Conservation (phyloP, 257 asterid species). For the Lavandula angustifolia region DNA sequence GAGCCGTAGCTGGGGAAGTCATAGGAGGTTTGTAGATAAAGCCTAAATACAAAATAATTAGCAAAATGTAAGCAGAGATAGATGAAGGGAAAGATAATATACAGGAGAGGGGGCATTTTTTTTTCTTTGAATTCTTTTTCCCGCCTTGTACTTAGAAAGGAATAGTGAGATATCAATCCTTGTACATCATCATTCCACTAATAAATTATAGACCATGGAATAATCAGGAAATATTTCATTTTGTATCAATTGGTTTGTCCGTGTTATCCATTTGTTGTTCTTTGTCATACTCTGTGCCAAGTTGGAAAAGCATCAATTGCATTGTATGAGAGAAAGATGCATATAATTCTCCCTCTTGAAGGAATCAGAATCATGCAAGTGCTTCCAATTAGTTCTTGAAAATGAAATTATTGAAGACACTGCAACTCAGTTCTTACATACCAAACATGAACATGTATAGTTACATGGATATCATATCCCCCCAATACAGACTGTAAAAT, state of each 20-base stretch:
- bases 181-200: conserved; percentile 7
- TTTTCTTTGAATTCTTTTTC: conserved; percentile 4
- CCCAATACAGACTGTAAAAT: conserved; percentile 9
- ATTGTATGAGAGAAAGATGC: not conserved
- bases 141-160: conserved; percentile 35
- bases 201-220: conserved; percentile 32
- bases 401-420: conserved; percentile 1
- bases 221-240: conserved; percentile 23
- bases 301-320: not conserved
- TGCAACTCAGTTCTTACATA: conserved; percentile 10
- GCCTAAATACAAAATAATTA: conserved; percentile 29
- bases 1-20: not conserved
- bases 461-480: conserved; percentile 23
- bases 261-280: too few relatives aligned
- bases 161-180: conserved; percentile 31
- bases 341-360: not conserved
- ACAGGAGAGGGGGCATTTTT: conserved; percentile 28
- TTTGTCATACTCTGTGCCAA: not conserved
- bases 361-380: conserved; percentile 6
- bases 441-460: conserved; percentile 24
- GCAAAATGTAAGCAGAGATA: conserved; percentile 32
- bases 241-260: too few relatives aligned
- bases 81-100: conserved; percentile 27
- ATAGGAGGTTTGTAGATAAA: conserved; percentile 43
- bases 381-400: not conserved